These are phyloP conservation scores for Abrus pulchellus DNA, from an alignment of 306 rosid species.

Conservation along the genomic window DNA sequence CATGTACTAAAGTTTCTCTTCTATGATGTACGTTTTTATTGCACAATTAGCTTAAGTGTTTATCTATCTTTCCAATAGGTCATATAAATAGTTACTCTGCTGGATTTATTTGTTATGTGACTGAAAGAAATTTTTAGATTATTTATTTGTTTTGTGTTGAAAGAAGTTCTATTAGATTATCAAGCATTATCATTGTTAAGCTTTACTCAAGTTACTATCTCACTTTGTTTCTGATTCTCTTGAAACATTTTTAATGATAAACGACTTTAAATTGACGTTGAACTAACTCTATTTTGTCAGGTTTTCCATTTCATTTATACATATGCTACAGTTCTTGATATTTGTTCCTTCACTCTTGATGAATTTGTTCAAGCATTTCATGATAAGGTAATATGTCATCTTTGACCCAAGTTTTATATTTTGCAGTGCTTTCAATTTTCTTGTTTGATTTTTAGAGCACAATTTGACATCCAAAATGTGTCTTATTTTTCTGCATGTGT, in stretches of 20 bases:
- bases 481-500: slow-evolving; percentile 39
- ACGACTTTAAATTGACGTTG: slow-evolving; percentile 11
- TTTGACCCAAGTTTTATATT: slow-evolving; percentile 43
- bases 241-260: slow-evolving; percentile 33
- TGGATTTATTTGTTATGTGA: slow-evolving; percentile 29
- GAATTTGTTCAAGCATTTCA: slow-evolving; percentile 94
- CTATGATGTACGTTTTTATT: not conserved
- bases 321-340: slow-evolving; percentile 65
- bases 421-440: slow-evolving; percentile 30
- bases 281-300: slow-evolving; percentile 59
- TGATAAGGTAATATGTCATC: slow-evolving; percentile 78
- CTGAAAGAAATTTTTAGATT: not conserved
- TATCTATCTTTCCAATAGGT: not conserved
- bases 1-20: not conserved
- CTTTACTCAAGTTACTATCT: slow-evolving; percentile 30
- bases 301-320: slow-evolving; percentile 94
- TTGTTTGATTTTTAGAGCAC: slow-evolving; percentile 32
- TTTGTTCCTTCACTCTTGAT: slow-evolving; percentile 91
- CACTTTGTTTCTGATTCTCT: slow-evolving; percentile 12
- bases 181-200: not conserved
- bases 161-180: slow-evolving; percentile 20
- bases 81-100: slow-evolving; percentile 28
- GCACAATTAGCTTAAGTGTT: not conserved
- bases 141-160: slow-evolving; percentile 23
- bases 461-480: slow-evolving; percentile 30